A percentile compares a stretch with the other conserved stretches of the same genome.
These are phyloP conservation scores for Gaultheria prostrata DNA, from an alignment of 148 eudicot species.

Conservation along the genomic window DNA sequence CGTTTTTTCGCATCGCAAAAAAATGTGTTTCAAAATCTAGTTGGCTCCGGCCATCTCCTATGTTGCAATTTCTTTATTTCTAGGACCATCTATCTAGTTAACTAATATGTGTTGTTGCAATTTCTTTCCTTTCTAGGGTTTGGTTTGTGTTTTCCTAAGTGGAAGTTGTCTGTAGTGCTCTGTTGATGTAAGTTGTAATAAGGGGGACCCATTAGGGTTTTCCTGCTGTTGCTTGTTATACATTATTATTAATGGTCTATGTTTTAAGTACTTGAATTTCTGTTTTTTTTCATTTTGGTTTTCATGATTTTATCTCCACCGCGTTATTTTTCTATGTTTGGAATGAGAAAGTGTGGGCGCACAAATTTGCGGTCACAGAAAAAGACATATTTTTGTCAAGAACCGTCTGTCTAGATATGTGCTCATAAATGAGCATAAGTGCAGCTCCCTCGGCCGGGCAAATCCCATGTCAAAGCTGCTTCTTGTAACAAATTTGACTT, in stretches of 20 bases:
- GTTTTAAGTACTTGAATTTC: not conserved
- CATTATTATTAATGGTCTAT: not conserved
- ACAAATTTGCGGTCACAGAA: not conserved
- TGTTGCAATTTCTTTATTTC: not conserved
- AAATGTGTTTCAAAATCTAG: not conserved
- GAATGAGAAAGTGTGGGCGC: not conserved
- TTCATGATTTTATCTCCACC: not conserved
- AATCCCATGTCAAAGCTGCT: too few relatives aligned
- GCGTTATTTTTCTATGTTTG: not conserved
- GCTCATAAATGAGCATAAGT: not conserved
- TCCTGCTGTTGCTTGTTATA: not conserved
- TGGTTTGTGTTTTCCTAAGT: not conserved
- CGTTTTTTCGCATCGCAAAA: not conserved
- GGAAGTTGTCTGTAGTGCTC: not conserved
- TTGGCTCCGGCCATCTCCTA: not conserved
- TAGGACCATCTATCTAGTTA: not conserved
- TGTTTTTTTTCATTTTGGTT: constrained; percentile 1
- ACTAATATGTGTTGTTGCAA: not conserved
- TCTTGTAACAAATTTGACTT: not conserved
- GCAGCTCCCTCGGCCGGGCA: not conserved
- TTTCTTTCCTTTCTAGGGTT: not conserved
- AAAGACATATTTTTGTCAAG: not conserved
- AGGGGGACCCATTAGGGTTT: not conserved
- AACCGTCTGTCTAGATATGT: not conserved
- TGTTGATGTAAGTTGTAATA: not conserved